phyloP scores from a whole-genome alignment of 306 rosid species.

The Rosa lucieae region DNA sequence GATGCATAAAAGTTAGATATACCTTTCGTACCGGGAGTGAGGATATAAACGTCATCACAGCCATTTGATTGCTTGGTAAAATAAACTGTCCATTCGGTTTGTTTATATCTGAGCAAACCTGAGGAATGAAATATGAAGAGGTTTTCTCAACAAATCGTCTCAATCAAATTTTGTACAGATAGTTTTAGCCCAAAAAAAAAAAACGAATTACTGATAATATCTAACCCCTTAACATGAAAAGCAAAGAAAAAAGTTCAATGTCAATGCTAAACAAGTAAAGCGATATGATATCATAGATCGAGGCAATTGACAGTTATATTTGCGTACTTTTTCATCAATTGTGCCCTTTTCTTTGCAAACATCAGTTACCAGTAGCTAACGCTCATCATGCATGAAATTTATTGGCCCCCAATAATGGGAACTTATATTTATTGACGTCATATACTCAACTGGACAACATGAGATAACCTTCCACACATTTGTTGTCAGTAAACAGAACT shows the following conservation, averaged over 20 bases:
- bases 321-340: no score
- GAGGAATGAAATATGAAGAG: constrained; percentile 20
- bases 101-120: constrained; percentile 97
- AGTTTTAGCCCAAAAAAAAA: neutral
- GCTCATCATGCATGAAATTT: no score
- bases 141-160: constrained; percentile 17
- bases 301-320: neutral
- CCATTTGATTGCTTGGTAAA: no score
- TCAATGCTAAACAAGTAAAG: neutral
- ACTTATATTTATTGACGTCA: no score
- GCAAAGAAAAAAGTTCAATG: neutral
- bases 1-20: constrained; percentile 20
- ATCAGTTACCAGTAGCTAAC: no score
- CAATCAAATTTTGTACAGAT: neutral
- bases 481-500: neutral
- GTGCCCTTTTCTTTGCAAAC: no score
- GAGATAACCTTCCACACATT: no score
- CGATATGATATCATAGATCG: neutral
- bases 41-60: constrained; percentile 79
- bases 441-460: no score
- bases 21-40: constrained; percentile 98
- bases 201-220: neutral
- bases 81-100: constrained; percentile 99
- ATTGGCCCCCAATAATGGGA: no score
- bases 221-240: neutral